These are phyloP conservation scores for Boletus subcaerulescens DNA, from an alignment of 768 basidiomycete species.

Conservation along the genomic window DNA sequence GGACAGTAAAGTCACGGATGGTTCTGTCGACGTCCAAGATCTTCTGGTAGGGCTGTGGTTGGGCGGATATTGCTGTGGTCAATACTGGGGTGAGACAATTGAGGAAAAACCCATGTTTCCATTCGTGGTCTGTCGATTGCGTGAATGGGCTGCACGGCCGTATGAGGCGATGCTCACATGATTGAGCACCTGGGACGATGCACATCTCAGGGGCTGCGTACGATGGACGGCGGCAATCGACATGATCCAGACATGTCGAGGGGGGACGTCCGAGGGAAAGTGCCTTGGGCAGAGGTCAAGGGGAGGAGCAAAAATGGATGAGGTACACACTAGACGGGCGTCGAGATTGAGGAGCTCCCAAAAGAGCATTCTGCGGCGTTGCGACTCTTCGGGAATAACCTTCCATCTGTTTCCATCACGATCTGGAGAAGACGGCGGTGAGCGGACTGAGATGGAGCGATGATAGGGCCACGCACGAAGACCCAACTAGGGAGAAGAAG, in stretches of 20 bases:
- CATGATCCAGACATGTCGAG: slow-evolving; percentile 60
- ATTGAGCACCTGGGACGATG: slow-evolving; percentile 27
- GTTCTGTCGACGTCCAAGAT: slow-evolving; percentile 52
- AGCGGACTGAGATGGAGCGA: slow-evolving; percentile 14
- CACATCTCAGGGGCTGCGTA: slow-evolving; percentile 31
- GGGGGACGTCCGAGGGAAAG: slow-evolving; percentile 71
- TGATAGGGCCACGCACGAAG: slow-evolving; percentile 49
- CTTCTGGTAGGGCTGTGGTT: slow-evolving; percentile 48
- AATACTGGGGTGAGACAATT: slow-evolving; percentile 62
- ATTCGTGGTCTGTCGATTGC: slow-evolving; percentile 54
- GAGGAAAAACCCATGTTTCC: slow-evolving; percentile 66
- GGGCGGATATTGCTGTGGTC: slow-evolving; percentile 52
- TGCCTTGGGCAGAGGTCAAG: slow-evolving; percentile 40
- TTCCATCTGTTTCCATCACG: slow-evolving; percentile 63
- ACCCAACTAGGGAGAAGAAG: slow-evolving; percentile 45
- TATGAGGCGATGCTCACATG: slow-evolving; percentile 25
- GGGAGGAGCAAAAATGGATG: slow-evolving; percentile 12
- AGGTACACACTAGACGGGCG: slow-evolving; percentile 54
- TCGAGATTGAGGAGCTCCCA: slow-evolving; percentile 76
- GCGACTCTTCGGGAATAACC: slow-evolving; percentile 68
- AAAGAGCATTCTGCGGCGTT: slow-evolving; percentile 64
- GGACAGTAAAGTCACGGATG: slow-evolving; percentile 55
- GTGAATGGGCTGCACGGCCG: slow-evolving; percentile 9
- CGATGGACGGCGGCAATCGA: slow-evolving; percentile 52
- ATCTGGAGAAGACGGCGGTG: slow-evolving; percentile 43